Percentiles rank a stretch among this genome's conserved stretches.
Conservation (phyloP, 768 basidiomycete genomes). For the Leccinellum rugosiceps region DNA sequence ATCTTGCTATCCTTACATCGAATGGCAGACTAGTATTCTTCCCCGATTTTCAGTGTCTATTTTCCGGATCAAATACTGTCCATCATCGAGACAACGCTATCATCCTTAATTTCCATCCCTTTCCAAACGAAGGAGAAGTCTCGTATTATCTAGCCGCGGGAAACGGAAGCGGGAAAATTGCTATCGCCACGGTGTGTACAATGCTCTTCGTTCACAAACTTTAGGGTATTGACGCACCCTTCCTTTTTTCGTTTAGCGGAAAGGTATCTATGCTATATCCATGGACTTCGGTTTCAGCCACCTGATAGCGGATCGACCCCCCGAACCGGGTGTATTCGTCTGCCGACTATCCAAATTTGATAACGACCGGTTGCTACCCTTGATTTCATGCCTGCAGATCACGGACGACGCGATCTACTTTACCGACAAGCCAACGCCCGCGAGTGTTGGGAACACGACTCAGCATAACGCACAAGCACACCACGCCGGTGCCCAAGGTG, state of each 20-base stretch:
- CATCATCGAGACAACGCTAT: conserved; percentile 39
- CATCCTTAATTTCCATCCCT: conserved; percentile 24
- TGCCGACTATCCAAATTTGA: conserved; percentile 18
- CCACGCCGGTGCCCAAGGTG: not conserved
- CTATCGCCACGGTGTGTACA: conserved; percentile 43
- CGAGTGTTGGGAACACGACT: not conserved
- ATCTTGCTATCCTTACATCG: conserved; percentile 28
- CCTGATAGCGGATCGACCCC: conserved; percentile 27
- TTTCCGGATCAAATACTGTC: conserved; percentile 26
- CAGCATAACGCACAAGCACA: not conserved
- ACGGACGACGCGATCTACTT: conserved; percentile 51
- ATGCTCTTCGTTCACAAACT: not conserved
- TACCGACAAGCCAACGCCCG: conserved; percentile 28
- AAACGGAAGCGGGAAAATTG: conserved; percentile 37
- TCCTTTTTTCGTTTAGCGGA: conserved; percentile 2
- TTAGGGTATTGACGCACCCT: not conserved
- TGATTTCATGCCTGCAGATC: conserved; percentile 53
- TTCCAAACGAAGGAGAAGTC: conserved; percentile 10
- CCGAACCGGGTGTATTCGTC: conserved; percentile 32
- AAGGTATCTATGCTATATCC: conserved; percentile 27
- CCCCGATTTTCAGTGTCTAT: conserved; percentile 22
- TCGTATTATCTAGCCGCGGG: conserved; percentile 52
- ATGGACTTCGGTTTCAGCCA: conserved; percentile 21
- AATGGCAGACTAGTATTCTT: conserved; percentile 27
- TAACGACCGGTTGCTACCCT: conserved; percentile 11